These are phyloP conservation scores for Fusarium sp. DNA, from an alignment of 2,329 filamentous ascomycete genomes.

Conservation along the genomic window DNA sequence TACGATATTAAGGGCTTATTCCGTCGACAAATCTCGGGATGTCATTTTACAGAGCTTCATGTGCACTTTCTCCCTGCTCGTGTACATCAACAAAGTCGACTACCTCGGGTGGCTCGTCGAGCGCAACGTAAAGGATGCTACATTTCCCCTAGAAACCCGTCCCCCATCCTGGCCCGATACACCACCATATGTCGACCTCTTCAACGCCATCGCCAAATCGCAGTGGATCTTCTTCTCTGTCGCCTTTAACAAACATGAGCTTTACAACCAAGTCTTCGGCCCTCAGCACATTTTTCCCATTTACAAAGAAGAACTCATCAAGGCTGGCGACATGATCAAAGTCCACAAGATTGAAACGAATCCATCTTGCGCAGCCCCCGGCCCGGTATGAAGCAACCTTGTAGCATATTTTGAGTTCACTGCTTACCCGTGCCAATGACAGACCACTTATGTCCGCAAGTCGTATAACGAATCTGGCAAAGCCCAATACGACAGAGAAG, in stretches of 20 bases:
- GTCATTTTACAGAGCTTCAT: neutral
- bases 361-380: neutral
- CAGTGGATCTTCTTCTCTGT: constrained; percentile 20
- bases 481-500: constrained; percentile 17
- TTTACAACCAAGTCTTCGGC: neutral
- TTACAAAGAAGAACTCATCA: neutral
- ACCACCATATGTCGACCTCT: neutral
- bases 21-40: neutral
- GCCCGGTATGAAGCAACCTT: neutral
- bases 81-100: neutral
- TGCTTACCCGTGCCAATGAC: neutral
- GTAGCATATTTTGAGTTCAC: neutral
- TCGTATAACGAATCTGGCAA: neutral
- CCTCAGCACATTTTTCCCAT: constrained; percentile 6
- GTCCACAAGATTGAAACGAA: neutral
- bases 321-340: neutral
- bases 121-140: neutral
- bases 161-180: neutral
- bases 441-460: constrained; percentile 8
- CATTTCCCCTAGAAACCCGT: neutral
- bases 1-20: neutral
- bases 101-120: neutral
- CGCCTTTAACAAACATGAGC: neutral
- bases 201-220: neutral
- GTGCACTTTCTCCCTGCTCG: constrained; percentile 10